These are phyloP conservation scores for Veloporphyrellus conicus DNA, from an alignment of 1,284 basidiomycete genomes.

Conservation along the genomic window DNA sequence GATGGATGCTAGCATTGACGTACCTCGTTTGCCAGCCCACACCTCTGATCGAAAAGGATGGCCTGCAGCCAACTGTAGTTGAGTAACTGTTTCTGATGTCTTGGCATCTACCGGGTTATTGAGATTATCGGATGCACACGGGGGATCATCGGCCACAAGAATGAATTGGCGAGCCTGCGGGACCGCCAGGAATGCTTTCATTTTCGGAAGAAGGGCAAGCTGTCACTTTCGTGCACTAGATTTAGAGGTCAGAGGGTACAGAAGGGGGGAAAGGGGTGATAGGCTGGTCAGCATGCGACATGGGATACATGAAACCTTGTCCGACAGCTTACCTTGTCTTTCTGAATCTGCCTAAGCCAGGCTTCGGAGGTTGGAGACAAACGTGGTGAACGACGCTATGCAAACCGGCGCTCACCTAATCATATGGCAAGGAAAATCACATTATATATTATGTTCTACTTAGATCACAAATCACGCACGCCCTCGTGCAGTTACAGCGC, in stretches of 20 bases:
- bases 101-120: constrained; percentile 23
- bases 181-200: constrained; percentile 31
- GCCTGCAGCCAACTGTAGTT: constrained; percentile 33
- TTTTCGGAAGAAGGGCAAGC: constrained; percentile 28
- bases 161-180: constrained; percentile 34
- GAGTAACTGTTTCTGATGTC: constrained; percentile 27
- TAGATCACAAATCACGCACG: constrained; percentile 15
- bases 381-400: constrained; percentile 19
- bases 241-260: neutral
- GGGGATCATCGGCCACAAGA: constrained; percentile 32
- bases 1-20: constrained; percentile 1
- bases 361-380: constrained; percentile 25
- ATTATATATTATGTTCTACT: neutral
- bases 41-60: constrained; percentile 26
- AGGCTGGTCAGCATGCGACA: constrained; percentile 1
- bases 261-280: neutral
- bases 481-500: constrained; percentile 30
- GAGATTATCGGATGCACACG: constrained; percentile 27
- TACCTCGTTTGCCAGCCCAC: constrained; percentile 20
- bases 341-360: constrained; percentile 26
- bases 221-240: constrained; percentile 20
- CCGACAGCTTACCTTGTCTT: constrained; percentile 23
- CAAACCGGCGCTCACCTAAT: constrained; percentile 18
- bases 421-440: neutral
- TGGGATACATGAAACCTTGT: neutral